Conservation (phyloP, 106 monocot genomes). For the Acorus gramineus region DNA sequence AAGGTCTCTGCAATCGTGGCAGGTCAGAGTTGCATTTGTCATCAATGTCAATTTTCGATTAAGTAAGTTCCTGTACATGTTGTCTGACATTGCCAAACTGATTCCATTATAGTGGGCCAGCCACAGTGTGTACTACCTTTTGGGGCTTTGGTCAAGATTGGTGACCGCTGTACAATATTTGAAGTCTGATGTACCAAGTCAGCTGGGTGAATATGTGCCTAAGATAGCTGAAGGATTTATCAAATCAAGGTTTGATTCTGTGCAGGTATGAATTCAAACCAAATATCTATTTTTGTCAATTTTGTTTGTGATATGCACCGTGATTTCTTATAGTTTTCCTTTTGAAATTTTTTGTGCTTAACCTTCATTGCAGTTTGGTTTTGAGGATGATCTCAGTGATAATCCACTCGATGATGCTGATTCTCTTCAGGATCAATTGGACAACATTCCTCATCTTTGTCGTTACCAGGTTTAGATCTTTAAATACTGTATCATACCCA, state of each 20-base stretch:
- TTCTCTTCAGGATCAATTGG: slow-evolving; percentile 93
- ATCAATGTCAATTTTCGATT: slow-evolving; percentile 3
- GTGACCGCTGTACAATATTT: slow-evolving; percentile 93
- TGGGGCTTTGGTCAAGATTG: slow-evolving; percentile 97
- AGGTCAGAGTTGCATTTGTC: slow-evolving; percentile 40
- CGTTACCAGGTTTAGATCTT: slow-evolving; percentile 72
- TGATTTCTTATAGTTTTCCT: too few relatives aligned
- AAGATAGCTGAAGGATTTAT: slow-evolving; percentile 97
- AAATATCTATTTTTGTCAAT: too few relatives aligned
- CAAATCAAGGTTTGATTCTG: slow-evolving; percentile 85
- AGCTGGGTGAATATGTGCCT: slow-evolving; percentile 89
- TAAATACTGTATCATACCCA: neutral
- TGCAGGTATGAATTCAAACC: slow-evolving; percentile 47
- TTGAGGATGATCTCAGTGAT: slow-evolving; percentile 69
- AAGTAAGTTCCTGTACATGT: neutral
- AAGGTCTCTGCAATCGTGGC: slow-evolving; percentile 93
- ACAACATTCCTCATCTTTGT: slow-evolving; percentile 87
- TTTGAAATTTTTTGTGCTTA: slow-evolving; percentile 4
- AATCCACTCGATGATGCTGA: slow-evolving; percentile 97
- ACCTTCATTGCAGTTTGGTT: slow-evolving; percentile 52
- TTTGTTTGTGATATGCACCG: too few relatives aligned
- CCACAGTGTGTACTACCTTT: slow-evolving; percentile 87
- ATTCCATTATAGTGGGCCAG: slow-evolving; percentile 79
- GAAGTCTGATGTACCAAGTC: slow-evolving; percentile 85
- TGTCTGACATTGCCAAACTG: too few relatives aligned